A percentile compares a stretch with the other conserved stretches of the same genome.
These are phyloP conservation scores for Didymella lethalis DNA, from an alignment of 2,329 filamentous ascomycete species.

Conservation along the genomic window DNA sequence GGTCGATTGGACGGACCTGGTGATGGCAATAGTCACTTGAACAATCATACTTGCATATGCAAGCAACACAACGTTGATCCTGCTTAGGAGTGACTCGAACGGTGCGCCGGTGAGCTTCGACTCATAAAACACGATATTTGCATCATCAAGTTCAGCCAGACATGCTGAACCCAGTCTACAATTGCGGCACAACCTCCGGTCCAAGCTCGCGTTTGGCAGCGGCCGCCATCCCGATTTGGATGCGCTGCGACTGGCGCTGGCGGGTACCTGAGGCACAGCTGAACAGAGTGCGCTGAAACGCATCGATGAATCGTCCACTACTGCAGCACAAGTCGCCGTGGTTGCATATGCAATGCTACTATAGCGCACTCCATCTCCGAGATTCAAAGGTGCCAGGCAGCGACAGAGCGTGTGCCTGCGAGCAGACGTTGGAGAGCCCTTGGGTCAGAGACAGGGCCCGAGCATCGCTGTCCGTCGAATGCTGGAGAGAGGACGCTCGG, in stretches of 20 bases:
- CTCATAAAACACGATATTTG: constrained; percentile 1
- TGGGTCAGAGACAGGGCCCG: constrained; percentile 20
- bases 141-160: constrained; percentile 15
- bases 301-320: constrained; percentile 1
- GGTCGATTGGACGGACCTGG: constrained; percentile 4
- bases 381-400: constrained; percentile 23
- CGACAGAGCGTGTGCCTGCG: constrained; percentile 11
- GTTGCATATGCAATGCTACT: constrained; percentile 16
- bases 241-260: constrained; percentile 29
- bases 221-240: constrained; percentile 32
- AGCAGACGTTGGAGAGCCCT: constrained; percentile 14
- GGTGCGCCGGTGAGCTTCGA: constrained; percentile 9
- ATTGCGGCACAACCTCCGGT: constrained; percentile 21
- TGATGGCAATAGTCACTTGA: constrained; percentile 1
- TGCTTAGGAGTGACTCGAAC: constrained; percentile 6
- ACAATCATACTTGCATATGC: constrained; percentile 6
- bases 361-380: constrained; percentile 7
- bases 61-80: not conserved
- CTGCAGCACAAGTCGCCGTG: constrained; percentile 27
- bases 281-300: constrained; percentile 21
- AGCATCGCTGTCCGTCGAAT: constrained; percentile 17
- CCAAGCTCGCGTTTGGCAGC: constrained; percentile 33
- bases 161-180: constrained; percentile 27
- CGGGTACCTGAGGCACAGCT: constrained; percentile 32
- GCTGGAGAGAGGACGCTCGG: constrained; percentile 16